Base-by-base conservation (phyloP, 805 yeast genomes). In the Nakazawaea molendinolei region DNA sequence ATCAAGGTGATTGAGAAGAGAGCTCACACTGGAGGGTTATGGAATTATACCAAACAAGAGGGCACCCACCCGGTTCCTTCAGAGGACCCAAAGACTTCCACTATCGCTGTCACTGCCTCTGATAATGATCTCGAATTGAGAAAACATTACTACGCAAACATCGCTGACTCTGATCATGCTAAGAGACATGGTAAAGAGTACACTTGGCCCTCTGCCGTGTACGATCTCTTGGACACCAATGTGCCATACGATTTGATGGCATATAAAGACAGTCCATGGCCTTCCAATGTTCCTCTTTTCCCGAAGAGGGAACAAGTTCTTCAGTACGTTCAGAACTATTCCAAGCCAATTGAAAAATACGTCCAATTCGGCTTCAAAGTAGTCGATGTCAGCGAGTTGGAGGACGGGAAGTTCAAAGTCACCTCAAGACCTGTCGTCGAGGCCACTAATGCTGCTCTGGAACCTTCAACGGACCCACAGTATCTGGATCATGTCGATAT, bases 21-120 rank as follows among this genome's bases (percentile, higher is more conserved):
- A 42, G 45, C 59, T 6, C 53, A 56, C n/a, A 51, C 71, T n/a
- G 95, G 95, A 10, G 95, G 95, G 0, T 60, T 85, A 7, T 86
- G 95, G 95, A 71, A 76, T 50, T 80, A 73, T 48, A 66, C 62
- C 38, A 62, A 52, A 36, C 60, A 29, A 32, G 44, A 32, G 13
- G 35, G 35, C 5, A 28, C 40, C 3, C 34, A 40, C 16, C 43
- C 42, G 38, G 45, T 60, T 46, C 59, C 63, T 47, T 42, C 64
- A 2, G 44, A 44, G n/a, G 49, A 55, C 23, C 55, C 63, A 7
- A 47, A 43, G n/a, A 15, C 12, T 13, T 15, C 15, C 19, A 38
- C 36, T 9, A 13, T 13, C 10, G 34, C 37, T 8, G 14, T 38
- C 8, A 19, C 10, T 8, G 8, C n/a, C 14, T 18, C 40, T 10